Conservation (phyloP, 2,329 filamentous ascomycete genomes). For the Graphilbum ipis-grandicollis region DNA sequence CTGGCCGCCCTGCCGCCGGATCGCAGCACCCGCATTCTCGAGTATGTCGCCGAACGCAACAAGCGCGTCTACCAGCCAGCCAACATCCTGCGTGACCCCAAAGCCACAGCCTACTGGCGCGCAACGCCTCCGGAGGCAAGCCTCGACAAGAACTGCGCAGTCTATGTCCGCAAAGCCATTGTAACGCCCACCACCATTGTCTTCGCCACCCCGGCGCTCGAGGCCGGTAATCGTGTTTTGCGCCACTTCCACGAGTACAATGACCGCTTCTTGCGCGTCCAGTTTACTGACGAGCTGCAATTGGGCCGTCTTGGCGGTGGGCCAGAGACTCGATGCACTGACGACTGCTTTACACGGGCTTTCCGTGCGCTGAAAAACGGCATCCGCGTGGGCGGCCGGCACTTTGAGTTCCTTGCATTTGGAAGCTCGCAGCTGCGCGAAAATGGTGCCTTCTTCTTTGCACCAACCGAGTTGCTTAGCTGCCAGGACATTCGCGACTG, state of each 20-base stretch:
- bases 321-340: constrained; percentile 36
- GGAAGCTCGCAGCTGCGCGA: constrained; percentile 92
- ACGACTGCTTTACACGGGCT: constrained; percentile 59
- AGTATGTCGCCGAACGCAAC: constrained; percentile 52
- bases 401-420: constrained; percentile 82
- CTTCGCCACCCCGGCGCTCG: constrained; percentile 59
- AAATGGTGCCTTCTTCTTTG: constrained; percentile 85
- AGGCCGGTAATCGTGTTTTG: constrained; percentile 76
- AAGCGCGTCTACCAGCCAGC: constrained; percentile 50
- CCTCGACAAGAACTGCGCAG: constrained; percentile 6
- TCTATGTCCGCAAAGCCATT: constrained; percentile 52
- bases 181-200: constrained; percentile 76
- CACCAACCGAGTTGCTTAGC: constrained; percentile 45
- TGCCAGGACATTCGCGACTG: constrained; percentile 63
- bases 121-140: constrained; percentile 1
- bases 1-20: constrained; percentile 30
- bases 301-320: constrained; percentile 41
- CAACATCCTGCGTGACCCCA: constrained; percentile 45
- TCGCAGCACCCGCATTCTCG: constrained; percentile 50
- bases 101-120: constrained; percentile 25
- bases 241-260: constrained; percentile 49
- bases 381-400: constrained; percentile 63
- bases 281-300: constrained; percentile 68
- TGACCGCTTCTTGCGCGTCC: constrained; percentile 75
- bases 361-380: constrained; percentile 57